phyloP scores from a whole-genome alignment of 2,329 filamentous ascomycete species.

The Alternaria consortialis region DNA sequence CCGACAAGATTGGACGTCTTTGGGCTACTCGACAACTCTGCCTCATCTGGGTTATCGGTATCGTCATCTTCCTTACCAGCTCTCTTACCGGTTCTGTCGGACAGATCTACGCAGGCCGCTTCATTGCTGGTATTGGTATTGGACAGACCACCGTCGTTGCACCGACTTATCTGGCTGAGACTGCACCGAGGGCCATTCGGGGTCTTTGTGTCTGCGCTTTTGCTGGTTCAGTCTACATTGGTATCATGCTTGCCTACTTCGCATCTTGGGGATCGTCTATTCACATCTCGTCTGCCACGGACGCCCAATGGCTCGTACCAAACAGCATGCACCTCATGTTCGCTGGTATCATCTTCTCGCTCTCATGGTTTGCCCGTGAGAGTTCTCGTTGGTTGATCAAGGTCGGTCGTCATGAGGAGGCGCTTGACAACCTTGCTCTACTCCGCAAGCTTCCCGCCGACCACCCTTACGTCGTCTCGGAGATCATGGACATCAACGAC shows the following conservation, averaged over 20 bases:
- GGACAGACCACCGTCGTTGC: constrained; percentile 73
- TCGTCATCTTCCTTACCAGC: constrained; percentile 52
- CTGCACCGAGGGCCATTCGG: constrained; percentile 72
- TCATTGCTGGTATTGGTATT: constrained; percentile 72
- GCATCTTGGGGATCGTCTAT: constrained; percentile 66
- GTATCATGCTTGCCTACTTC: constrained; percentile 82
- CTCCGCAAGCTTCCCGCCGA: constrained; percentile 68
- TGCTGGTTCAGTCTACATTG: constrained; percentile 76
- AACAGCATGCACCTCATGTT: constrained; percentile 82
- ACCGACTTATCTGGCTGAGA: constrained; percentile 77
- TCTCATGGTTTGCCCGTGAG: constrained; percentile 74
- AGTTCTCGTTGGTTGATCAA: constrained; percentile 77
- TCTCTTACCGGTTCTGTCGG: constrained; percentile 49
- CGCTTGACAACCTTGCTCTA: constrained; percentile 63
- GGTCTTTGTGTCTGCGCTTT: constrained; percentile 79
- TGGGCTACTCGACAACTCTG: constrained; percentile 56
- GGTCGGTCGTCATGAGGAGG: constrained; percentile 67
- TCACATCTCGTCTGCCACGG: constrained; percentile 59
- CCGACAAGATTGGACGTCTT: constrained; percentile 55
- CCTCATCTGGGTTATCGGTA: constrained; percentile 53
- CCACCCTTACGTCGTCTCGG: constrained; percentile 68
- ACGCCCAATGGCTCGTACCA: constrained; percentile 67
- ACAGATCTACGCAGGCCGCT: constrained; percentile 70
- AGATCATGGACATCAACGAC: constrained; percentile 71
- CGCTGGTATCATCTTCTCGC: constrained; percentile 72